A percentile compares a stretch with the other conserved stretches of the same genome.
phyloP scores from a whole-genome alignment of 768 basidiomycete genomes.

The Gloeopeniophorella convolvens region DNA sequence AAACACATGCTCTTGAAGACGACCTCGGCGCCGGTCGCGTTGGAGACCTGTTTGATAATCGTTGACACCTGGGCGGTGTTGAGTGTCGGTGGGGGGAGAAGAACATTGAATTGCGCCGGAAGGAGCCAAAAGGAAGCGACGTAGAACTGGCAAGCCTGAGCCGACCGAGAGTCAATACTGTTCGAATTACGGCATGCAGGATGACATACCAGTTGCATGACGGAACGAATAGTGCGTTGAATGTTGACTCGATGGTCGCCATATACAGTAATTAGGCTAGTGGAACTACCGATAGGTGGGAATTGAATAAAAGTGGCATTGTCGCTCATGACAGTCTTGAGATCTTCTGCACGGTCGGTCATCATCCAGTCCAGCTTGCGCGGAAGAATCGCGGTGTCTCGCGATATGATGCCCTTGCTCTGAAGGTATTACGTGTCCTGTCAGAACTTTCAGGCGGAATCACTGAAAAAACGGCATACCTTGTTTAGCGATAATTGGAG shows the following conservation, averaged over 20 bases:
- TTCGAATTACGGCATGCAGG: background rate
- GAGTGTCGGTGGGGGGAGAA: slow-evolving; percentile 75
- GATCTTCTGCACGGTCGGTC: slow-evolving; percentile 90
- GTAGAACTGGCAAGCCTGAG: slow-evolving; percentile 89
- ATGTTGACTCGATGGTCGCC: slow-evolving; percentile 94
- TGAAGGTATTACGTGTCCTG: slow-evolving; percentile 27
- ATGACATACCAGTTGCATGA: slow-evolving; percentile 85
- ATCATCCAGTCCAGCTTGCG: slow-evolving; percentile 99
- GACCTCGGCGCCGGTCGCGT: slow-evolving; percentile 84
- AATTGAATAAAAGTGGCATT: slow-evolving; percentile 95
- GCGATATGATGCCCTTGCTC: slow-evolving; percentile 85
- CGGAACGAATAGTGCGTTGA: slow-evolving; percentile 84
- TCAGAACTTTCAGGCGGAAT: background rate
- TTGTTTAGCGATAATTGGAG: slow-evolving; percentile 82
- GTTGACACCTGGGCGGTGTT: slow-evolving; percentile 78
- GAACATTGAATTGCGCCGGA: slow-evolving; percentile 87
- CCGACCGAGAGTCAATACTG: slow-evolving; percentile 21
- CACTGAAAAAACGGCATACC: slow-evolving; percentile 38
- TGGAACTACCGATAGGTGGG: slow-evolving; percentile 86
- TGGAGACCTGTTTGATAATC: slow-evolving; percentile 80
- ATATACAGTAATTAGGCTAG: slow-evolving; percentile 88
- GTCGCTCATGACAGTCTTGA: slow-evolving; percentile 90
- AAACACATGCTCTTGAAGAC: slow-evolving; percentile 98
- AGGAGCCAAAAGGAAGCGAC: slow-evolving; percentile 97
- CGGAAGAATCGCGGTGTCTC: slow-evolving; percentile 90